A percentile compares a stretch with the other conserved stretches of the same genome.
phyloP scores from a whole-genome alignment of 768 basidiomycete species.

The Boletellus sp. region DNA sequence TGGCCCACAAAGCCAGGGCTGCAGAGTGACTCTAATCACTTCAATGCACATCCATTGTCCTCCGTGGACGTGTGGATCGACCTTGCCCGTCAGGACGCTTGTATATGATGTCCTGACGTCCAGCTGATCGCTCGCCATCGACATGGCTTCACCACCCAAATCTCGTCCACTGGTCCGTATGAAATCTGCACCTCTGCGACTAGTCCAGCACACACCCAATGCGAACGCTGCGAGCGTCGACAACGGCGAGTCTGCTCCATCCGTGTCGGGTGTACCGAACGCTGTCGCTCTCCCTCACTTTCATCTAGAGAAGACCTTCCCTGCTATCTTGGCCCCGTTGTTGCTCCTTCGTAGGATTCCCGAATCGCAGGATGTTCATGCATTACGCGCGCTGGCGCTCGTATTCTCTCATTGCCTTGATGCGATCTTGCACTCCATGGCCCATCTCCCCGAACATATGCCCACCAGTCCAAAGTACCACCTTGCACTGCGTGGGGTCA shows the following conservation, averaged over 20 bases:
- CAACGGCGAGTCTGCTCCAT: constrained; percentile 25
- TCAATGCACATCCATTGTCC: constrained; percentile 13
- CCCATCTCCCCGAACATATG: constrained; percentile 19
- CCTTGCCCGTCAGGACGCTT: neutral
- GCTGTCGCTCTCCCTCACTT: constrained; percentile 17
- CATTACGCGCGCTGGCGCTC: constrained; percentile 27
- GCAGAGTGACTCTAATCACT: neutral
- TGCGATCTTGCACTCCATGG: constrained; percentile 27
- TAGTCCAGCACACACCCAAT: neutral
- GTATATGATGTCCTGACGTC: constrained; percentile 1
- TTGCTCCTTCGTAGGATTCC: constrained; percentile 25
- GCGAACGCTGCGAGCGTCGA: constrained; percentile 22
- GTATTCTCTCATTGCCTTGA: constrained; percentile 24
- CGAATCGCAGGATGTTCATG: constrained; percentile 23
- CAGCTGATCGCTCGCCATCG: too few relatives aligned
- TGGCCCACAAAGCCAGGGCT: neutral
- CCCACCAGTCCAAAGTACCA: constrained; percentile 20
- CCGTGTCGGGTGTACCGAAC: constrained; percentile 16
- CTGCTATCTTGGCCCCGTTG: constrained; percentile 33
- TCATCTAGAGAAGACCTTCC: constrained; percentile 34
- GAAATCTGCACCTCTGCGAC: neutral
- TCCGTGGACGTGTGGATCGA: constrained; percentile 12
- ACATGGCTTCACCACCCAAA: constrained; percentile 7
- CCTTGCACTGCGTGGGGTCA: constrained; percentile 19
- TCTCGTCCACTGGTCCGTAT: constrained; percentile 13